Conservation (phyloP, 164 flowering plant species). For the Tetracentron sinense region DNA sequence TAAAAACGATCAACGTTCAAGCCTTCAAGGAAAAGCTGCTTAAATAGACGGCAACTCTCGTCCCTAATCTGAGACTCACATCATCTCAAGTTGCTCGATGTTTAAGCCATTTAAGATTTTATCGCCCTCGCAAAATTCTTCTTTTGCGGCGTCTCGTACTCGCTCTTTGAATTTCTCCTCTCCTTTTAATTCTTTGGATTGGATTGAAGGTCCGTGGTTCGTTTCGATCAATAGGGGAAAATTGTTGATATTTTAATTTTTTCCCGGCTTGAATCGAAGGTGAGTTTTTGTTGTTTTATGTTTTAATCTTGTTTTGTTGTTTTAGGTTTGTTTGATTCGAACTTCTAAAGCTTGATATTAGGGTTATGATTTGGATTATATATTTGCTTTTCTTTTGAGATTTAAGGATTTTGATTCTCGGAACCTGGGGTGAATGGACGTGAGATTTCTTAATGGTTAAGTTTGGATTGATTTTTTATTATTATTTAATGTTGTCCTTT, state of each 20-base stretch:
- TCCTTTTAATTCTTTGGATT: background rate
- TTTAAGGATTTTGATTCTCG: background rate
- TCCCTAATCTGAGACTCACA: background rate
- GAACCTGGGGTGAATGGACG: background rate
- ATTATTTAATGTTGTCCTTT: too few relatives aligned
- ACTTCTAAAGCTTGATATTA: background rate
- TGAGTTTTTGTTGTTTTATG: conserved; percentile 4
- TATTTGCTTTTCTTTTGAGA: background rate
- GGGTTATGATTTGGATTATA: background rate
- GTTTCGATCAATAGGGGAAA: background rate
- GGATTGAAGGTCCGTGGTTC: background rate
- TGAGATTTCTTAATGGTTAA: background rate
- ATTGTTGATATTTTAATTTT: background rate
- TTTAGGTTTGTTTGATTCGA: background rate
- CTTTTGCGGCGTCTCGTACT: conserved; percentile 11
- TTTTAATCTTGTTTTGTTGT: background rate
- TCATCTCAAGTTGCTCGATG: conserved; percentile 6
- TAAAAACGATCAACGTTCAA: background rate
- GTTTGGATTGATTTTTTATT: too few relatives aligned
- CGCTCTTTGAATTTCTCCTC: background rate
- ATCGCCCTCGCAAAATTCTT: background rate
- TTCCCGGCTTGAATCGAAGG: conserved; percentile 2
- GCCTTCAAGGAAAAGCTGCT: conserved; percentile 3
- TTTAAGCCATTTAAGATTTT: conserved; percentile 1
- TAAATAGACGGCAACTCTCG: conserved; percentile 9